phyloP scores from a whole-genome alignment of 768 basidiomycete genomes.

The Hygrocybe coccinea region DNA sequence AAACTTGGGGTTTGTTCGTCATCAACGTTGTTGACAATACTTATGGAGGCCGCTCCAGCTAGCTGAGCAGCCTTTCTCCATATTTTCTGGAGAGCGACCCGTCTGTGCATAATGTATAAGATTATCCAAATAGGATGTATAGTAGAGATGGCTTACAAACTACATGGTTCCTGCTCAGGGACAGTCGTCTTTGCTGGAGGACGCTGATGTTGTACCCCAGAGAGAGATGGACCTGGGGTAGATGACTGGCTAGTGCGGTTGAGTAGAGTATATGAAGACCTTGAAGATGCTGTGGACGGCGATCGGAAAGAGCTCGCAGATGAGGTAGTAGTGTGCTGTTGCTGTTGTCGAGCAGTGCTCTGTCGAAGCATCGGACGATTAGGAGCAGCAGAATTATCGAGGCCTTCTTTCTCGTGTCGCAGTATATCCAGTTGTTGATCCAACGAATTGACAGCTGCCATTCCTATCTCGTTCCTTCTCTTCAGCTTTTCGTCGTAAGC shows the following conservation, averaged over 20 bases:
- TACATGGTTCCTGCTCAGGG: too few species aligned
- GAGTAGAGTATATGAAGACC: too few species aligned
- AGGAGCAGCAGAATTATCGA: too few species aligned
- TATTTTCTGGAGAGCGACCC: slow-evolving; percentile 26
- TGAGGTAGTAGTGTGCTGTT: too few species aligned
- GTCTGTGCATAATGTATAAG: slow-evolving; percentile 12
- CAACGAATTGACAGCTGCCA: slow-evolving; percentile 3
- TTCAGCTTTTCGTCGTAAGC: slow-evolving; percentile 44
- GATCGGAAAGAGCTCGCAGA: too few species aligned
- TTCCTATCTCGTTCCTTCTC: background rate
- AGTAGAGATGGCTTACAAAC: background rate
- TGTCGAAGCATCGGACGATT: too few species aligned
- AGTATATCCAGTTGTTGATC: slow-evolving; percentile 19
- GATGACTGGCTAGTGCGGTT: too few species aligned
- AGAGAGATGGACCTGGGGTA: too few species aligned
- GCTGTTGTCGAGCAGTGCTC: too few species aligned
- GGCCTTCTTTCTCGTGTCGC: slow-evolving; percentile 10
- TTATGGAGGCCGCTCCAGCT: slow-evolving; percentile 31
- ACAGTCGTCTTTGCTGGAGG: too few species aligned
- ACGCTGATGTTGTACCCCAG: too few species aligned
- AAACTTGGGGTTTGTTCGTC: slow-evolving; percentile 42
- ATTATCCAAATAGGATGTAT: background rate
- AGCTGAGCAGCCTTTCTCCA: slow-evolving; percentile 31
- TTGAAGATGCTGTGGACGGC: too few species aligned
- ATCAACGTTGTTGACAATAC: slow-evolving; percentile 38